phyloP scores from a whole-genome alignment of 441 rosid genomes.

The Populus hybrid region DNA sequence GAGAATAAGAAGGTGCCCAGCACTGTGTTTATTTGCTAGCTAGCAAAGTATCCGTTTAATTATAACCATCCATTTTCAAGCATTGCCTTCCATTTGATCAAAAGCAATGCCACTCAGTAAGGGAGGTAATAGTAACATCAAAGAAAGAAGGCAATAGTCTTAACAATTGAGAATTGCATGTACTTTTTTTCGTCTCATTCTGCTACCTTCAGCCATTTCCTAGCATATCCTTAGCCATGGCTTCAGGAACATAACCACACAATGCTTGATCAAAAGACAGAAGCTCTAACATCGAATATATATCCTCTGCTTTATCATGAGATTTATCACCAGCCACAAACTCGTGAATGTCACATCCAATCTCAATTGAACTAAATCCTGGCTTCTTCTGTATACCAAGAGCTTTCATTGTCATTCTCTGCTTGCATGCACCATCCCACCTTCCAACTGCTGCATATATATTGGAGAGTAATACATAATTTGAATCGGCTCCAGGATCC shows the following conservation, averaged over 20 bases:
- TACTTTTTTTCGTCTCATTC: not conserved
- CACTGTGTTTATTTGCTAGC: conserved; percentile 44
- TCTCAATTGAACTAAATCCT: conserved; percentile 70
- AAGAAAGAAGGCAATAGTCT: not conserved
- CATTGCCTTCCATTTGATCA: conserved; percentile 87
- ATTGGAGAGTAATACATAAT: conserved; percentile 63
- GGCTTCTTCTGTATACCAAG: conserved; percentile 68
- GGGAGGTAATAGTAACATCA: too few relatives aligned
- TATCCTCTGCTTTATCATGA: conserved; percentile 38
- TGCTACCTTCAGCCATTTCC: conserved; percentile 21
- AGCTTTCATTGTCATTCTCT: conserved; percentile 65
- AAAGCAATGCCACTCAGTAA: conserved; percentile 16
- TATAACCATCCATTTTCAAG: conserved; percentile 74
- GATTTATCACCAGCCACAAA: conserved; percentile 65
- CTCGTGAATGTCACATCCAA: conserved; percentile 45
- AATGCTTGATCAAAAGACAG: conserved; percentile 38
- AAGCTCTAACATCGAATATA: conserved; percentile 47
- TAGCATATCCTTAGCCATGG: conserved; percentile 4
- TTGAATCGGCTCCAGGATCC: conserved; percentile 52
- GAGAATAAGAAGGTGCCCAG: conserved; percentile 66
- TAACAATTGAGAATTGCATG: not conserved
- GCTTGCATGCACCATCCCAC: conserved; percentile 73
- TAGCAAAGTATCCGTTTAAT: conserved; percentile 47
- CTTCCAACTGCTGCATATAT: conserved; percentile 64
- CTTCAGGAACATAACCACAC: conserved; percentile 38